Evolutionary conservation across 495 filamentous ascomycete genomes (phyloP), one percentile per base, ranked within the genome.

Genomic region (Glonium stellatum): DNA sequence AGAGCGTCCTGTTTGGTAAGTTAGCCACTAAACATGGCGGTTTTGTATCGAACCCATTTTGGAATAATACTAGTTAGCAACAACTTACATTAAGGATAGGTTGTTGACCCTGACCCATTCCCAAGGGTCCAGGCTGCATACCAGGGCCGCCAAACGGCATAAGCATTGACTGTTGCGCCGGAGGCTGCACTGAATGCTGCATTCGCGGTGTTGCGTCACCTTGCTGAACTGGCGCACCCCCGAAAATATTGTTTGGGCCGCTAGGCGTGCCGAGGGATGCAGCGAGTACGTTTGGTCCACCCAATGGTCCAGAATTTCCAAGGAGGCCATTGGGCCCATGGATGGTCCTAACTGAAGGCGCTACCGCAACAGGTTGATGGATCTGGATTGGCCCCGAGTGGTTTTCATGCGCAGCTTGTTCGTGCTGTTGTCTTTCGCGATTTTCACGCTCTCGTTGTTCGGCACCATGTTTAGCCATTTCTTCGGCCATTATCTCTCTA

Each of bases 261-360:
- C 76, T 84, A 11, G 86, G 83, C 35, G 83, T 82, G 61, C 87
- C 86, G 47, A 90, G 77, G 18, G 83, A 78, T 22, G 81, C 80
- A 53, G 77, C 68, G 12, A 78, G 74, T 13, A 74, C 72, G 62
- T 72, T 79, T 1, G 77, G 70, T 25, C 82, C 76, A n/a, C 77
- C 70, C 51, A 76, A 59, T n/a, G 72, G 75, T 35, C 85, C 83
- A 59, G 89, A 80, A 61, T 87, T 90, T 0, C 87, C 86, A 35
- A 95, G 82, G 10, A 97, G 78, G 12, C 91, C 91, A 67, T 90
- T 89, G 12, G 91, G 91, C 39, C 88, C 90, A 67, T 93, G 90
- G 54, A 95, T 91, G 37, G 84, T 87, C 8, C 89, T 77, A 15
- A 90, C 81, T 15, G 60, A 60, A 22, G 72, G 73, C 1, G 69